Evolutionary conservation across 2,329 filamentous ascomycete species (phyloP).

Genomic region (Fusarium sp.): DNA sequence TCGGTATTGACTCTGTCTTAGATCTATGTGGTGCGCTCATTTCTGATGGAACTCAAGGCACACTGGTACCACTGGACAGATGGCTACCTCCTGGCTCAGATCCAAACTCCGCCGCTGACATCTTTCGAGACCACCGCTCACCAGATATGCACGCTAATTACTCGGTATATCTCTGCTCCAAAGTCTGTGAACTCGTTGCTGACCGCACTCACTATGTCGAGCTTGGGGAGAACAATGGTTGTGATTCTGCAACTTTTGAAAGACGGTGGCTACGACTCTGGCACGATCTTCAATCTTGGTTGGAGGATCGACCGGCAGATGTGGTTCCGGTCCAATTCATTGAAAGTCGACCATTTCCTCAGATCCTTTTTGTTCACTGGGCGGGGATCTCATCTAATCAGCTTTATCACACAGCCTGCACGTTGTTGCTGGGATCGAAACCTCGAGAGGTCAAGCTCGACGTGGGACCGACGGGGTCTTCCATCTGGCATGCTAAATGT

Average conservation of each 20-base stretch:
- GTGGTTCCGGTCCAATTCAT: conserved; percentile 56
- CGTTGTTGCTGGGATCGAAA: conserved; percentile 59
- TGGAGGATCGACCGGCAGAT: conserved; percentile 55
- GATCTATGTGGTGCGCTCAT: conserved; percentile 67
- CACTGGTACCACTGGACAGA: conserved; percentile 57
- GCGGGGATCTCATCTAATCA: conserved; percentile 67
- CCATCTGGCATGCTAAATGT: conserved; percentile 64
- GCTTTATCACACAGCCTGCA: conserved; percentile 64
- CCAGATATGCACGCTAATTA: conserved; percentile 69
- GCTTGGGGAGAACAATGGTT: conserved; percentile 56
- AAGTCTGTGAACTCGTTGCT: conserved; percentile 60
- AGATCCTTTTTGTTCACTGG: conserved; percentile 62
- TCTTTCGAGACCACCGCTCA: conserved; percentile 47
- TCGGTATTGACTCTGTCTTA: conserved; percentile 32
- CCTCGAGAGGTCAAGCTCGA: conserved; percentile 44
- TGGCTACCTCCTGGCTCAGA: conserved; percentile 57
- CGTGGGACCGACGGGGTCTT: conserved; percentile 48
- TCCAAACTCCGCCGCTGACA: conserved; percentile 47
- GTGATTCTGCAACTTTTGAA: conserved; percentile 52
- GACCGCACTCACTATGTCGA: conserved; percentile 59
- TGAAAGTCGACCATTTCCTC: conserved; percentile 57
- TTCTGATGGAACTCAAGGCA: conserved; percentile 60
- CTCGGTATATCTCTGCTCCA: conserved; percentile 65
- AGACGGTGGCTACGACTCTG: conserved; percentile 59
- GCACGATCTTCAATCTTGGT: conserved; percentile 61